These are phyloP conservation scores for Henckelia pumila DNA, from an alignment of 257 asterid genomes.

Conservation along the genomic window DNA sequence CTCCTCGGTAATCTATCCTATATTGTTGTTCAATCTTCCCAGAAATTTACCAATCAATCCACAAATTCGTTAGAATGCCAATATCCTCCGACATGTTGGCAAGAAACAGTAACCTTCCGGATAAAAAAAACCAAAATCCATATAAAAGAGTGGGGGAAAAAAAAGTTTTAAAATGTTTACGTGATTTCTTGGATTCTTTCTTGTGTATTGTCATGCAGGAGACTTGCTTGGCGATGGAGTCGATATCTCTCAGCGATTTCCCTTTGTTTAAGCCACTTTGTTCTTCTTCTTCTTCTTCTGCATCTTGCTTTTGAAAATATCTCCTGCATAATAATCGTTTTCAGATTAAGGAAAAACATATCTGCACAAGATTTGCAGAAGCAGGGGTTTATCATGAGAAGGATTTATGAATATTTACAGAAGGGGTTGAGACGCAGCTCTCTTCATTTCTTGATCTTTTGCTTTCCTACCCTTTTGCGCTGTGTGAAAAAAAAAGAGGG, in stretches of 20 bases:
- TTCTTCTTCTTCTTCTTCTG: conserved; percentile 29
- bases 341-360: no score
- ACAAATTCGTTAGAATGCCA: no score
- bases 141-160: neutral
- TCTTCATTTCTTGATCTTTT: conserved; percentile 38
- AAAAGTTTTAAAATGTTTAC: conserved; percentile 32
- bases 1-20: no score
- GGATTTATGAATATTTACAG: conserved; percentile 34
- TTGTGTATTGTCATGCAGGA: conserved; percentile 42
- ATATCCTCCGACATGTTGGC: no score
- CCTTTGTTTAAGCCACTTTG: conserved; percentile 17
- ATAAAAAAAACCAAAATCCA: neutral
- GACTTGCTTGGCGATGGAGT: conserved; percentile 32
- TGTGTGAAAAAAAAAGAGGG: neutral
- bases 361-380: neutral
- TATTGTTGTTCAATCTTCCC: no score
- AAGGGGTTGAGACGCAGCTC: conserved; percentile 56
- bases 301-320: conserved; percentile 31
- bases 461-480: neutral
- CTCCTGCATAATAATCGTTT: conserved; percentile 35
- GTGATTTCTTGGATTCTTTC: conserved; percentile 37
- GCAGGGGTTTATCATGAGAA: neutral
- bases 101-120: neutral
- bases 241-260: conserved; percentile 25
- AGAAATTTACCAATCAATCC: no score